Percentiles rank a stretch among this genome's conserved stretches.
Conservation (phyloP, 1,284 basidiomycete genomes). For the Kalmanozyma brasiliensis region DNA sequence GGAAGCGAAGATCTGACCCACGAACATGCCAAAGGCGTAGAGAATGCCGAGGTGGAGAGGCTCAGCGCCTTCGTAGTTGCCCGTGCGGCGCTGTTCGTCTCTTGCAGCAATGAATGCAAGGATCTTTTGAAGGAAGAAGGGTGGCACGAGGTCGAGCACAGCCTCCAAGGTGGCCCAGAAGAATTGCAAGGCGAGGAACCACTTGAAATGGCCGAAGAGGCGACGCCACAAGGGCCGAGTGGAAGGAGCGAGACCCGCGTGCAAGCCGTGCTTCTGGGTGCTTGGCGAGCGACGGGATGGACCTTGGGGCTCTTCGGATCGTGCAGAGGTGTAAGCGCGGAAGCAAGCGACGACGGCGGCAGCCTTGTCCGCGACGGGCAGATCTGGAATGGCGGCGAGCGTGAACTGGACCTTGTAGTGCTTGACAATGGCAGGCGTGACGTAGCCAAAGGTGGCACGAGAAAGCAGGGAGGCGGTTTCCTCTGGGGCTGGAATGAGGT, state of each 20-base stretch:
- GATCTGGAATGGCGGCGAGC: constrained; percentile 70
- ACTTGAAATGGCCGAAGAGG: constrained; percentile 68
- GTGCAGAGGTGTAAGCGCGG: constrained; percentile 51
- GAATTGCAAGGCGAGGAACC: constrained; percentile 64
- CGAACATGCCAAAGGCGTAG: constrained; percentile 71
- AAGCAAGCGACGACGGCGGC: constrained; percentile 66
- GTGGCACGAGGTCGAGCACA: constrained; percentile 70
- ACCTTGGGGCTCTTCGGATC: constrained; percentile 9
- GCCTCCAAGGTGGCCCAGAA: constrained; percentile 70
- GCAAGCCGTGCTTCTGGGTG: constrained; percentile 24
- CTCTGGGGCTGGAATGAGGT: constrained; percentile 60
- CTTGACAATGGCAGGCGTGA: constrained; percentile 68
- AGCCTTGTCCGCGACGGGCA: constrained; percentile 71
- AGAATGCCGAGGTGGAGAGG: constrained; percentile 71
- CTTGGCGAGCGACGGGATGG: constrained; percentile 2
- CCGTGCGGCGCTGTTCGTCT: constrained; percentile 33
- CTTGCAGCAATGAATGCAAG: constrained; percentile 69
- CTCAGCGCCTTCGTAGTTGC: constrained; percentile 20
- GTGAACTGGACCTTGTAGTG: constrained; percentile 70
- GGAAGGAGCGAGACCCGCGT: constrained; percentile 59
- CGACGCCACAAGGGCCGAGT: constrained; percentile 64
- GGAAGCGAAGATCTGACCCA: constrained; percentile 69
- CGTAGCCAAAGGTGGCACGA: constrained; percentile 60
- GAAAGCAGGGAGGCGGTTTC: constrained; percentile 60
- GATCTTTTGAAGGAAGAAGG: constrained; percentile 71